Evolutionary conservation across 257 asterid genomes (phyloP).

Genomic region (Jaltomata sinuosa): DNA sequence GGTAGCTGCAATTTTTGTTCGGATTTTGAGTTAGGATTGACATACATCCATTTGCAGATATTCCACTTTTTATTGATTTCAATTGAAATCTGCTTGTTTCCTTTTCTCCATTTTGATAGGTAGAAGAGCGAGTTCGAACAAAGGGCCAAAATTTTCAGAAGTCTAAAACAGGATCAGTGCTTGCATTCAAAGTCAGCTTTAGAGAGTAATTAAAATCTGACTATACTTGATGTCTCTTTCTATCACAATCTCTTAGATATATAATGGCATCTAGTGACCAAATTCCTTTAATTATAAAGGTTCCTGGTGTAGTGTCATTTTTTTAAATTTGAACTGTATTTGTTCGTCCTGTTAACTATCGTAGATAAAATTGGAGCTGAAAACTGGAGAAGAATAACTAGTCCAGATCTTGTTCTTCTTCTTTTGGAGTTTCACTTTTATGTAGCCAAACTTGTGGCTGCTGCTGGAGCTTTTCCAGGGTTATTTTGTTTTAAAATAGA

Average conservation of each 20-base stretch:
- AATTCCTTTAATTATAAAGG: not conserved
- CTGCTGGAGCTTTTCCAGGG: not conserved
- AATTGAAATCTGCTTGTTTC: not conserved
- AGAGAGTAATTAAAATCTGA: slow-evolving; percentile 62
- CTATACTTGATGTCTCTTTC: not conserved
- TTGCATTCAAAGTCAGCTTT: slow-evolving; percentile 98
- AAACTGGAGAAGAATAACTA: not conserved
- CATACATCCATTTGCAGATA: not conserved
- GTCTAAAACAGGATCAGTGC: slow-evolving; percentile 88
- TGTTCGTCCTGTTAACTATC: not conserved
- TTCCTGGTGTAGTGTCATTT: not conserved
- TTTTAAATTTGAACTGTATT: not conserved
- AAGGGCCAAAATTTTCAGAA: slow-evolving; percentile 67
- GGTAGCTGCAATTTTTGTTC: slow-evolving; percentile 18
- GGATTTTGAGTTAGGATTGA: not conserved
- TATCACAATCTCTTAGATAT: not conserved
- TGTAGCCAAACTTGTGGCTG: not conserved
- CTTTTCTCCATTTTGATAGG: slow-evolving; percentile 30
- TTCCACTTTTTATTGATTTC: not conserved
- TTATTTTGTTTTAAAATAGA: not conserved
- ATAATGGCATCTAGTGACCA: not conserved
- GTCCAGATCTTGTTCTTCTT: not conserved
- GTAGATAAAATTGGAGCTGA: not conserved
- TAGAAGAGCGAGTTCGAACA: slow-evolving; percentile 85
- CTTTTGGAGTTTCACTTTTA: not conserved